Evolutionary conservation across 2,329 filamentous ascomycete species (phyloP), one percentile per base, ranked within the genome.

Genomic region (Diaporthe nobilis): DNA sequence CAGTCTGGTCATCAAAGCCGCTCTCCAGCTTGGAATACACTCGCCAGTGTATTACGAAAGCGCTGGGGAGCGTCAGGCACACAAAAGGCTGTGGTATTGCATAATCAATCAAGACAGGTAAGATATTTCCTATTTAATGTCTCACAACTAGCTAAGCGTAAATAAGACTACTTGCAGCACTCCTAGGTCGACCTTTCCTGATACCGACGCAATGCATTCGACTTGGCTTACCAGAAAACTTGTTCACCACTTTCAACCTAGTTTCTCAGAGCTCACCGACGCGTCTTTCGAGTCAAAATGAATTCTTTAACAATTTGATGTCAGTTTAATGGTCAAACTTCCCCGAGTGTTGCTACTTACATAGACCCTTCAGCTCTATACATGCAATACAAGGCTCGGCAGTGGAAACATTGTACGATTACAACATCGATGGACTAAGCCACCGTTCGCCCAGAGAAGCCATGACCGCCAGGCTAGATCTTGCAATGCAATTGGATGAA

Each of bases 51-150:
- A 68, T 15, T 53, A 51, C 7, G 31, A 68, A 51, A 12, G 7
- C 22, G 44, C 4, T 4, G 22, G 12, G 1, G 44, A 53, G 28
- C 8, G 13, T 2, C 28, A 53, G 10, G 13, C 10, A 34, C 63
- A 25, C 22, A 51, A 20, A 25, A 15, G 13, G 12, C 13, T 68
- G 22, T 68, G 63, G 63, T 68, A 37, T 25, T 68, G 63, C 28
- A 37, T 68, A 12, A 22, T 68, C 2, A 68, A 68, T 51, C 63
- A 68, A 51, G 63, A 68, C 47, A 68, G 63, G 63, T 68, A 20
- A 39, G 63, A 3, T 0, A 1, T 51, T n/a, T 12, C 31, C 13
- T 7, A 10, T n/a, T 0, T 37, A 34, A 5, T 17, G 7, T 6
- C 13, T 68, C 4, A 2, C 2, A 42, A 9, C n/a, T 31, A 3